Evolutionary conservation across 805 yeast genomes (phyloP).

Genomic region (Metschnikowia vanudenii): DNA sequence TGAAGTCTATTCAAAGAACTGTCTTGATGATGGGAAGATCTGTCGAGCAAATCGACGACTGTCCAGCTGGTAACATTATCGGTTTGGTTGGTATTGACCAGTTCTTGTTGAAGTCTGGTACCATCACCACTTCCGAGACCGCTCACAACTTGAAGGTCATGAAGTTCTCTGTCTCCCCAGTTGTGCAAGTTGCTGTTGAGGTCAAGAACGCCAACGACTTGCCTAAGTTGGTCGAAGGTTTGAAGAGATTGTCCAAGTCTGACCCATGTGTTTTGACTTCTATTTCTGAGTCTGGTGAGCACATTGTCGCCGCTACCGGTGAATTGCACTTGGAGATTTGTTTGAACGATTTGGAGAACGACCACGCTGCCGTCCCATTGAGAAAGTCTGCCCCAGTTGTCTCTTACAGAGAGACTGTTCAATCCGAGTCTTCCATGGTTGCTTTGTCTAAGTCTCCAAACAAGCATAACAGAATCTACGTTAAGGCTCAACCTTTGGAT

Average conservation of each 20-base stretch:
- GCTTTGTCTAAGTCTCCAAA: slow-evolving; percentile 99
- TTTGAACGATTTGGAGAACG: slow-evolving; percentile 91
- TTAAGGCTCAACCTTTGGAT: slow-evolving; percentile 93
- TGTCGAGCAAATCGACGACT: slow-evolving; percentile 97
- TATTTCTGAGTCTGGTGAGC: slow-evolving; percentile 97
- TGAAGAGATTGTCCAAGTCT: slow-evolving; percentile 98
- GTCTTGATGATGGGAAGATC: slow-evolving; percentile 99
- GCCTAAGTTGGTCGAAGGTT: slow-evolving; percentile 99
- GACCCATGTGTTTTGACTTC: slow-evolving; percentile 95
- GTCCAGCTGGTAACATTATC: slow-evolving; percentile 99
- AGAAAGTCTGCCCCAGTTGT: slow-evolving; percentile 98
- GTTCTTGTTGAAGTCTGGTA: slow-evolving; percentile 99
- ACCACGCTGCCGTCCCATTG: slow-evolving; percentile 99
- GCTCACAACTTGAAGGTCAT: slow-evolving; percentile 99
- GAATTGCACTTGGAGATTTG: slow-evolving; percentile 99
- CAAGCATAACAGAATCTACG: slow-evolving; percentile 99
- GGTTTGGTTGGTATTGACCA: slow-evolving; percentile 99
- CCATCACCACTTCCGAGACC: slow-evolving; percentile 92
- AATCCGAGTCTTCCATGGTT: slow-evolving; percentile 87
- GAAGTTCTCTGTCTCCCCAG: slow-evolving; percentile 99
- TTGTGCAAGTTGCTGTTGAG: slow-evolving; percentile 99
- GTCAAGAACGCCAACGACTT: slow-evolving; percentile 99
- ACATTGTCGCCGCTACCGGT: slow-evolving; percentile 99
- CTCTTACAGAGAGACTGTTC: slow-evolving; percentile 98
- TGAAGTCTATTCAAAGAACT: slow-evolving; percentile 98